Conservation (phyloP, 306 rosid species). For the Comarum palustre region DNA sequence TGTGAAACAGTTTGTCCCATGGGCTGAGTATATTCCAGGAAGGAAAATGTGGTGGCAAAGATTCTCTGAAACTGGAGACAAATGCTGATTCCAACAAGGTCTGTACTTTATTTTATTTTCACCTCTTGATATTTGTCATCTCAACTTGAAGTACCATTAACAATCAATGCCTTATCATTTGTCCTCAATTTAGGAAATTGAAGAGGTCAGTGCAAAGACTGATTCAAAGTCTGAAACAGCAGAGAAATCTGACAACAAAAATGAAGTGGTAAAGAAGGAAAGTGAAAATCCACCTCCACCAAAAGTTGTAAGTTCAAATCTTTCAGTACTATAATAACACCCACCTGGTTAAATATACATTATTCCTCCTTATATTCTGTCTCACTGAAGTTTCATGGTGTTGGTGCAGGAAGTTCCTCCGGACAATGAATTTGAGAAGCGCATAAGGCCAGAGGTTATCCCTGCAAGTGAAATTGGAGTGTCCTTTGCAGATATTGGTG, state of each 20-base stretch:
- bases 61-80: constrained; percentile 51
- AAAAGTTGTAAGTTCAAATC: constrained; percentile 52
- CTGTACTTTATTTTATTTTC: constrained; percentile 13
- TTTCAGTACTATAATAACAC: constrained; percentile 6
- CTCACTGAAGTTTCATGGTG: constrained; percentile 6
- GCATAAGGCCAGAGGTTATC: constrained; percentile 70
- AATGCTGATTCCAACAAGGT: constrained; percentile 75
- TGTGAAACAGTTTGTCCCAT: constrained; percentile 73
- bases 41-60: constrained; percentile 58
- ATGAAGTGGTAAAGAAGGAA: constrained; percentile 61
- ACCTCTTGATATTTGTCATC: constrained; percentile 5
- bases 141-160: background rate
- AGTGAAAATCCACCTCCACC: constrained; percentile 55
- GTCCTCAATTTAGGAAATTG: constrained; percentile 46
- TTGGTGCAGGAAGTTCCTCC: constrained; percentile 60
- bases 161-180: constrained; percentile 9
- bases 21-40: constrained; percentile 83
- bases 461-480: constrained; percentile 82
- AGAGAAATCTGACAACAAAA: constrained; percentile 54
- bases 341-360: background rate
- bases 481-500: constrained; percentile 76
- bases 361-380: constrained; percentile 6
- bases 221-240: constrained; percentile 48
- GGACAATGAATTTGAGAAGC: constrained; percentile 84
- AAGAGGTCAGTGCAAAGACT: constrained; percentile 45